Evolutionary conservation across 495 filamentous ascomycete species (phyloP).

Genomic region (Aspergillus funiculosus): DNA sequence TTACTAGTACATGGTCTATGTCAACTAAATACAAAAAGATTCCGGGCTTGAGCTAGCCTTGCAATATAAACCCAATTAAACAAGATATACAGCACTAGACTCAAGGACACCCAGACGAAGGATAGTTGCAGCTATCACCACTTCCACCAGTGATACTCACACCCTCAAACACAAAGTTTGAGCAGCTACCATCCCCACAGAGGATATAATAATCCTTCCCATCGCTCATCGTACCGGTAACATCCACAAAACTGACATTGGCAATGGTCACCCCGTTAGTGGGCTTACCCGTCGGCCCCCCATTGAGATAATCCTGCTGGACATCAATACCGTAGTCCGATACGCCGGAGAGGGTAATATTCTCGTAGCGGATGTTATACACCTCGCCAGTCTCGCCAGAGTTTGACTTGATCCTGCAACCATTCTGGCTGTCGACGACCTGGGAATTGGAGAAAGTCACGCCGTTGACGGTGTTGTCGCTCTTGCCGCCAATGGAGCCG

Average conservation of each 20-base stretch:
- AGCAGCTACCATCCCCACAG: conserved; percentile 43
- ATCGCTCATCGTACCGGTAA: conserved; percentile 37
- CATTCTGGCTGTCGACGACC: conserved; percentile 32
- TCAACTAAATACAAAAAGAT: too few species aligned
- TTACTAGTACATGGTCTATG: too few species aligned
- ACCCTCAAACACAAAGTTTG: conserved; percentile 35
- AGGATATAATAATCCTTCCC: conserved; percentile 44
- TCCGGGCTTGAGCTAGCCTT: too few species aligned
- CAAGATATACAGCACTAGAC: neutral
- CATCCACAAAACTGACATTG: conserved; percentile 34
- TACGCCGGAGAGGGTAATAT: conserved; percentile 39
- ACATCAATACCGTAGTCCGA: conserved; percentile 43
- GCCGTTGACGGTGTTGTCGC: conserved; percentile 43
- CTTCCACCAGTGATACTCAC: conserved; percentile 39
- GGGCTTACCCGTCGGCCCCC: conserved; percentile 39
- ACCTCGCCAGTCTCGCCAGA: conserved; percentile 37
- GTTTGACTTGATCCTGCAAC: conserved; percentile 45
- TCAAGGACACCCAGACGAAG: conserved; percentile 22
- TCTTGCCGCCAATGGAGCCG: conserved; percentile 45
- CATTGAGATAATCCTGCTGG: conserved; percentile 47
- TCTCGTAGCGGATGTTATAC: conserved; percentile 38
- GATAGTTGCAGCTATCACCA: conserved; percentile 39
- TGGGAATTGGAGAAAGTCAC: conserved; percentile 32
- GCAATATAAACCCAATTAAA: too few species aligned
- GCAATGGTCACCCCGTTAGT: conserved; percentile 40